phyloP scores from a whole-genome alignment of 805 yeast species.

The Candida sphagnicola region DNA sequence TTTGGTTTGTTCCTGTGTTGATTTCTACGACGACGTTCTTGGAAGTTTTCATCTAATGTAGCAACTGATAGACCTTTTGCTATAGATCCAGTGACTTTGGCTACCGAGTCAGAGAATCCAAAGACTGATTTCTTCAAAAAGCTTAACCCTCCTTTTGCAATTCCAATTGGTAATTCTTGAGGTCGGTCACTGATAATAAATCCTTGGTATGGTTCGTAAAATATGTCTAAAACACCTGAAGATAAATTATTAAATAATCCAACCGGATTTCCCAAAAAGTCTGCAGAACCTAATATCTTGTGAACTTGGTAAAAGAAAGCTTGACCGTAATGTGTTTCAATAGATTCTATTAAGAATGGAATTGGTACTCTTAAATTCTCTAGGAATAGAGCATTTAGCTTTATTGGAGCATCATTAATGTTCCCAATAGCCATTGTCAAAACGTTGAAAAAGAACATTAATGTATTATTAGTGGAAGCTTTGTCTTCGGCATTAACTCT shows the following conservation, averaged over 20 bases:
- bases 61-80: conserved; percentile 93
- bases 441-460: conserved; percentile 76
- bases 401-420: conserved; percentile 93
- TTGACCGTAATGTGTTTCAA: conserved; percentile 85
- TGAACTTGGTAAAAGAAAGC: conserved; percentile 89
- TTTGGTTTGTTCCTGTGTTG: conserved; percentile 75
- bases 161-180: conserved; percentile 89
- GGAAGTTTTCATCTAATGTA: conserved; percentile 82
- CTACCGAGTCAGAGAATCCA: conserved; percentile 90
- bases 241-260: conserved; percentile 90
- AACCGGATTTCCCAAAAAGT: conserved; percentile 94
- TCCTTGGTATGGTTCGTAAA: conserved; percentile 97
- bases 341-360: conserved; percentile 63
- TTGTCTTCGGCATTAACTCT: conserved; percentile 64
- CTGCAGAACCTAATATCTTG: conserved; percentile 93
- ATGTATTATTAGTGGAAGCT: conserved; percentile 53
- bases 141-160: conserved; percentile 94
- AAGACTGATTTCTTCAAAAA: conserved; percentile 92
- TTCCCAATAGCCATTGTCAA: conserved; percentile 96
- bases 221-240: conserved; percentile 93
- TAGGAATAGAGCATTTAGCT: conserved; percentile 78
- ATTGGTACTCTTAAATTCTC: conserved; percentile 88
- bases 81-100: conserved; percentile 88
- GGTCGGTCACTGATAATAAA: conserved; percentile 92
- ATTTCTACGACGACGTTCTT: conserved; percentile 71